Conservation (phyloP, 2,329 filamentous ascomycete species). For the Plectosphaerella cucumerina region DNA sequence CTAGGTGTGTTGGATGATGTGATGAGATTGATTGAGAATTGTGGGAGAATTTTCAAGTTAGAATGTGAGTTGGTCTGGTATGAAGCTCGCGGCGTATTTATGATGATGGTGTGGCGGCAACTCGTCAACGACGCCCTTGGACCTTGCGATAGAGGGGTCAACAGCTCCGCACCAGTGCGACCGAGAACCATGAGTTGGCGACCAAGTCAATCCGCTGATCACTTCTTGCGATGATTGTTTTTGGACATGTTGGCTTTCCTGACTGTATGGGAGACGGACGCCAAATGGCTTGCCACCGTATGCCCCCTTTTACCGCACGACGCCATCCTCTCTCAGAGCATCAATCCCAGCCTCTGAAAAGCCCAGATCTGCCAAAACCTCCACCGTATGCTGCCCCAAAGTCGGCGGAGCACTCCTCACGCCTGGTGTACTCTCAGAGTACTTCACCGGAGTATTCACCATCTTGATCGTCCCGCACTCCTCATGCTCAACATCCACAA, state of each 20-base stretch:
- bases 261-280: too few relatives aligned
- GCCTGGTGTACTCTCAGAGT: slow-evolving; percentile 74
- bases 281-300: too few relatives aligned
- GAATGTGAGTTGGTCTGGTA: too few relatives aligned
- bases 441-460: slow-evolving; percentile 93
- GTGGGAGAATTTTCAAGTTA: too few relatives aligned
- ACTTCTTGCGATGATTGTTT: too few relatives aligned
- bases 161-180: too few relatives aligned
- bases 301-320: slow-evolving; percentile 48
- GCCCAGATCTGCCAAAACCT: slow-evolving; percentile 64
- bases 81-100: not conserved
- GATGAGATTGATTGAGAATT: too few relatives aligned
- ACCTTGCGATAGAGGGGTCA: too few relatives aligned
- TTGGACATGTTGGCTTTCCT: too few relatives aligned
- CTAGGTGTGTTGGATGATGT: not conserved
- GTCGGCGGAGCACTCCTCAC: slow-evolving; percentile 77
- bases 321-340: slow-evolving; percentile 59
- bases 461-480: slow-evolving; percentile 82
- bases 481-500: slow-evolving; percentile 79
- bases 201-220: too few relatives aligned
- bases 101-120: not conserved
- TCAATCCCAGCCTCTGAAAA: slow-evolving; percentile 56
- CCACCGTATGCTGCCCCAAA: slow-evolving; percentile 81
- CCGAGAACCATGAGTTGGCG: too few relatives aligned
- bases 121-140: too few relatives aligned